Evolutionary conservation across 768 basidiomycete species (phyloP).

Genomic region (Lactarius psammicola): DNA sequence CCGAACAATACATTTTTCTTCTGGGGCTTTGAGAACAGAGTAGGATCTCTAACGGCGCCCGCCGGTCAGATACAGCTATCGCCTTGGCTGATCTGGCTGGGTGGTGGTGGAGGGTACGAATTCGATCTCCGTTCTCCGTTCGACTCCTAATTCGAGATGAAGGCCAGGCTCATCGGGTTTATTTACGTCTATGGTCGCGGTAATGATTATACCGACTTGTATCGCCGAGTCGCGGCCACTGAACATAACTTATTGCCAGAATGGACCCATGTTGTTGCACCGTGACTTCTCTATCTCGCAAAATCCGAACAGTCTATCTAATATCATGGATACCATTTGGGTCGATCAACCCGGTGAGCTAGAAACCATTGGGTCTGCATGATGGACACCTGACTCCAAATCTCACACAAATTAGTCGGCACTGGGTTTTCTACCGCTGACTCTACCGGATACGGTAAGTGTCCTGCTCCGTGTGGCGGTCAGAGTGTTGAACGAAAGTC

Average conservation of each 20-base stretch:
- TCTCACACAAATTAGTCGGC: constrained; percentile 39
- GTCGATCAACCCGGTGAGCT: constrained; percentile 61
- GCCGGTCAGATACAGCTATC: constrained; percentile 30
- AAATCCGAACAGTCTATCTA: constrained; percentile 59
- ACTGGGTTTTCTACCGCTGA: constrained; percentile 66
- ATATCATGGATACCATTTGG: constrained; percentile 66
- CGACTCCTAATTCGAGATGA: not conserved
- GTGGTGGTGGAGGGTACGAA: constrained; percentile 35
- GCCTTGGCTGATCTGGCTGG: constrained; percentile 43
- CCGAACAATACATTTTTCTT: constrained; percentile 43
- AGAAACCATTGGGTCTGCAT: not conserved
- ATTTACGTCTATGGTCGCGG: constrained; percentile 60
- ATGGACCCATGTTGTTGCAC: constrained; percentile 64
- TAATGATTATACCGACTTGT: not conserved
- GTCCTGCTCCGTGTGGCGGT: not conserved
- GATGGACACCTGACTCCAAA: not conserved
- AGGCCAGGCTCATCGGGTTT: constrained; percentile 73
- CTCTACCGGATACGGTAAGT: constrained; percentile 55
- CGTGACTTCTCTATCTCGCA: constrained; percentile 47
- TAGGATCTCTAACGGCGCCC: constrained; percentile 39
- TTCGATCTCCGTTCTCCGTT: not conserved
- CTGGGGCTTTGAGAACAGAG: constrained; percentile 40
- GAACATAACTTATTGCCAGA: constrained; percentile 40
- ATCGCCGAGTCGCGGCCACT: not conserved
- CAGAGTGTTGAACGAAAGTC: not conserved